These are phyloP conservation scores for Coffea humblotiana DNA, from an alignment of 305 asterid genomes.

Conservation along the genomic window DNA sequence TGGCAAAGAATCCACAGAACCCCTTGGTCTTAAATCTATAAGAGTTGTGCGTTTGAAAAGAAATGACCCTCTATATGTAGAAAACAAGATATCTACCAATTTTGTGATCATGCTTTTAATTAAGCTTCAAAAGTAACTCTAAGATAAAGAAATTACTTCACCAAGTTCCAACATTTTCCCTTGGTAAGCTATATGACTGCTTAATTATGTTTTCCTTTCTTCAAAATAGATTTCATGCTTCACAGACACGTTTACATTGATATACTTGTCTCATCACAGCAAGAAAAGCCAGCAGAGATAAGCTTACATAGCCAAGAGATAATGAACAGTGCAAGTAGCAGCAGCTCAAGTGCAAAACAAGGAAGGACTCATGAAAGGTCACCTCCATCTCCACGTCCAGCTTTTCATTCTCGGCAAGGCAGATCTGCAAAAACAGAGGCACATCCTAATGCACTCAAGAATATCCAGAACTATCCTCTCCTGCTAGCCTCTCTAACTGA, in stretches of 20 bases:
- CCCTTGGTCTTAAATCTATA: neutral
- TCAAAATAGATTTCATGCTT: neutral
- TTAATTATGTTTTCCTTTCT: neutral
- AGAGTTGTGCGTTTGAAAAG: neutral
- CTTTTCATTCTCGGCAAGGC: conserved; percentile 41
- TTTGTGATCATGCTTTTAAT: neutral
- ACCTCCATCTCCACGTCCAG: conserved; percentile 63
- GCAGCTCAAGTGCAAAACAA: conserved; percentile 32
- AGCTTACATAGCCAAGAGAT: conserved; percentile 37
- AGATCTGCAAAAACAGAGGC: conserved; percentile 69
- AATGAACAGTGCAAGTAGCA: conserved; percentile 39
- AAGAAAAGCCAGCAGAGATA: conserved; percentile 35
- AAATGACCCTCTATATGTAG: neutral
- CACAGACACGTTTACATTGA: neutral
- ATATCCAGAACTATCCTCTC: conserved; percentile 82
- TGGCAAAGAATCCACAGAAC: neutral
- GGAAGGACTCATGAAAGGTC: conserved; percentile 32
- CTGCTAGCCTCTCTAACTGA: conserved; percentile 69
- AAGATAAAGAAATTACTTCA: neutral
- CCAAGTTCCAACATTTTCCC: neutral
- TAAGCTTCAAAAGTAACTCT: neutral
- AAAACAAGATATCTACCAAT: neutral
- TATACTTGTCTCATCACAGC: conserved; percentile 9
- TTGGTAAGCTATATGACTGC: neutral
- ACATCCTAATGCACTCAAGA: conserved; percentile 79